A percentile compares a stretch with the other conserved stretches of the same genome.
These are phyloP conservation scores for Penicillium sclerotiorum DNA, from an alignment of 2,329 filamentous ascomycete genomes.

Conservation along the genomic window DNA sequence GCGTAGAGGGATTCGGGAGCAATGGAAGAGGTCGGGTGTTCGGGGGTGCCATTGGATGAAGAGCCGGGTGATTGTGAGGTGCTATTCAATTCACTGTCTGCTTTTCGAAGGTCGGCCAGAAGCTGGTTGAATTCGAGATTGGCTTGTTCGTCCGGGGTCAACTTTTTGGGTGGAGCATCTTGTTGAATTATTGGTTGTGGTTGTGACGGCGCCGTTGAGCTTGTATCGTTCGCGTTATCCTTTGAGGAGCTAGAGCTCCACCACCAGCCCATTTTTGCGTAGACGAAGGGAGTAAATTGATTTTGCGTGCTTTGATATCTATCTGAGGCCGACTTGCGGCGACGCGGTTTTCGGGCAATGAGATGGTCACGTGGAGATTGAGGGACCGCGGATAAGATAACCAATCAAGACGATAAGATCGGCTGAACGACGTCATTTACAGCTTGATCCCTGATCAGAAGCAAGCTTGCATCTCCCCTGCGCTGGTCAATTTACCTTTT, in stretches of 20 bases:
- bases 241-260: constrained; percentile 40
- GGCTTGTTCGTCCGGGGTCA: constrained; percentile 51
- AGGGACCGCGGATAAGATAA: neutral
- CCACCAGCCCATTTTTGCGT: constrained; percentile 50
- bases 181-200: constrained; percentile 15
- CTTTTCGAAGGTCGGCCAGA: constrained; percentile 52
- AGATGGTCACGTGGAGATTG: constrained; percentile 13
- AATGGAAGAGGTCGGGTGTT: constrained; percentile 36
- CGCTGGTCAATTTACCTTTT: neutral
- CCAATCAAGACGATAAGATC: constrained; percentile 11
- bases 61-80: constrained; percentile 3
- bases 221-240: constrained; percentile 24
- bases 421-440: constrained; percentile 15
- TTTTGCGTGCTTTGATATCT: neutral
- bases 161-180: constrained; percentile 27
- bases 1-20: constrained; percentile 73
- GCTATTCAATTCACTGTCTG: constrained; percentile 25
- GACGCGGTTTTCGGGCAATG: constrained; percentile 13
- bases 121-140: constrained; percentile 59
- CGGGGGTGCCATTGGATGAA: constrained; percentile 1
- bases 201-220: constrained; percentile 6
- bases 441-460: constrained; percentile 4
- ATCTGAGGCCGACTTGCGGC: neutral
- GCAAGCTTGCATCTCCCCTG: neutral
- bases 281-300: constrained; percentile 3